Evolutionary conservation across 1,284 basidiomycete species (phyloP), one percentile per base, ranked within the genome.

Genomic region (Cryptococcus deneoformans): DNA sequence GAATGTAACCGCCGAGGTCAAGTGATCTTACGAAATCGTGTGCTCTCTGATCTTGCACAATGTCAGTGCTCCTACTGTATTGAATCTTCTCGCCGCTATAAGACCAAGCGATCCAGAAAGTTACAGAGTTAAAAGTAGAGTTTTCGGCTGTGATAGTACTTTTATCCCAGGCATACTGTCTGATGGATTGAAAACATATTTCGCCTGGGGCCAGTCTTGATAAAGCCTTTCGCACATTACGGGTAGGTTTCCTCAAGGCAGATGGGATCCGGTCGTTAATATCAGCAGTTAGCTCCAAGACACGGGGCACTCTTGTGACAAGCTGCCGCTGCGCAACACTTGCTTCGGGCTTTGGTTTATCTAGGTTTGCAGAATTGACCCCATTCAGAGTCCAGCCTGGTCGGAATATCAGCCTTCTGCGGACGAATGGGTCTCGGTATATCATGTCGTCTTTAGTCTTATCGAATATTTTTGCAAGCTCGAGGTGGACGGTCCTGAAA

Each of bases 121-220:
- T 50, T 9, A 37, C 20, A 6, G 46, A 20, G 16, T 24, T 52
- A 20, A 63, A 57, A 8, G 44, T 39, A 24, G 52, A 53, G 45
- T 58, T 58, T 6, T 47, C 24, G 14, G 7, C 11, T 14, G 60
- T 59, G 38, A 61, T 38, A 16, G 50, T 47, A n/a, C 24, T n/a
- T 16, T 52, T 42, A 46, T 63, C 57, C 59, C 59, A 63, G 29
- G 46, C 44, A 46, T 51, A 63, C 42, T 63, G 62, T 11, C 62
- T 37, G 4, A 54, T 24, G 5, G 53, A 45, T 29, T 53, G 43
- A 39, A 53, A 58, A n/a, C 40, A 38, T 8, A 63, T 45, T 53
- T 60, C 59, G 8, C 44, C 42, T 14, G 62, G 62, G n/a, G 29
- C 12, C 2, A 63, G 12, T 36, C 35, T n/a, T 29, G 45, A 39